Conservation (phyloP, 2,329 filamentous ascomycete species). For the Colletotrichum echinochloae region DNA sequence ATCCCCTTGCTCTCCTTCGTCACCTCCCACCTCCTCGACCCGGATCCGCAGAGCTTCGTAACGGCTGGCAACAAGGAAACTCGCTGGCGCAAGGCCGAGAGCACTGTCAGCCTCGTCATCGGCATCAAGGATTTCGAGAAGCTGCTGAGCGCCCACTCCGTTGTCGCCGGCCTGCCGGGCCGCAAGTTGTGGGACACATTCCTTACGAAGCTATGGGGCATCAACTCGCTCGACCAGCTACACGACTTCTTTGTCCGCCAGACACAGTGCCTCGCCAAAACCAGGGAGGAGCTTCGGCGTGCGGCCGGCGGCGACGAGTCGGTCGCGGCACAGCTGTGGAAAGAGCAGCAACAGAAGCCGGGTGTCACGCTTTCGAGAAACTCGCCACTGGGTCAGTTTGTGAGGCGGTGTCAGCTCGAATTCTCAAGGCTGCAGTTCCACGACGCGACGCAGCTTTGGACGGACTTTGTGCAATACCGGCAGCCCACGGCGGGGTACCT, state of each 20-base stretch:
- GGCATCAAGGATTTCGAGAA: conserved; percentile 70
- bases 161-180: conserved; percentile 73
- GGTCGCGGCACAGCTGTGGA: conserved; percentile 37
- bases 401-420: conserved; percentile 82
- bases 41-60: conserved; percentile 49
- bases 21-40: conserved; percentile 74
- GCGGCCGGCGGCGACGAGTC: conserved; percentile 64
- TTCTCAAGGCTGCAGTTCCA: conserved; percentile 85
- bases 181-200: conserved; percentile 90
- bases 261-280: conserved; percentile 68
- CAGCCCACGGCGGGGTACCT: conserved; percentile 77
- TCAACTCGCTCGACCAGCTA: conserved; percentile 85
- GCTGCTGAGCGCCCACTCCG: conserved; percentile 64
- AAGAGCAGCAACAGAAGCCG: conserved; percentile 49
- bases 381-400: conserved; percentile 85
- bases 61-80: conserved; percentile 44
- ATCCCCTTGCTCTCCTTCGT: conserved; percentile 84
- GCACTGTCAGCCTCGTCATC: conserved; percentile 64
- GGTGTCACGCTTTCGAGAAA: conserved; percentile 75
- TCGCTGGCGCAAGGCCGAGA: conserved; percentile 63
- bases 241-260: conserved; percentile 78
- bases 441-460: conserved; percentile 84
- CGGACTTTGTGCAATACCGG: conserved; percentile 82
- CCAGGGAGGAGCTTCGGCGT: conserved; percentile 69
- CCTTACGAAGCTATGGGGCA: conserved; percentile 82